Conservation (phyloP, 176 grass and related monocot genomes). For the Pontederia crassipes region DNA sequence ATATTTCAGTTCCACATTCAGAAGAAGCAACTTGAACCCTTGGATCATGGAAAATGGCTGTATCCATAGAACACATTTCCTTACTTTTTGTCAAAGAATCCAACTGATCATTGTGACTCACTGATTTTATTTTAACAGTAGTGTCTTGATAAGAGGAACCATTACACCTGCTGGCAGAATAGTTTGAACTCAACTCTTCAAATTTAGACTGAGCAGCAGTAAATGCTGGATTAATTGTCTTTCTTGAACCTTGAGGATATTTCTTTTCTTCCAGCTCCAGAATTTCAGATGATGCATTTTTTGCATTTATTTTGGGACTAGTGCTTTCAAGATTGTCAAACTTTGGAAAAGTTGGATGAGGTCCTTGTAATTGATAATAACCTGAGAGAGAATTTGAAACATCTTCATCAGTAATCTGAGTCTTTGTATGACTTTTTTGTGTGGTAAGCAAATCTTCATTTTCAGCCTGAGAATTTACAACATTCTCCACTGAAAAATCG, state of each 20-base stretch:
- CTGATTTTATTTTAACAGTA: constrained; percentile 30
- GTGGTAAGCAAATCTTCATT: constrained; percentile 16
- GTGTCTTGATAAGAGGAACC: constrained; percentile 38
- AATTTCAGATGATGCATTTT: constrained; percentile 28
- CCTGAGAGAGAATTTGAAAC: constrained; percentile 13
- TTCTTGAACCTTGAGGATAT: constrained; percentile 23
- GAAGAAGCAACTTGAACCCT: constrained; percentile 57
- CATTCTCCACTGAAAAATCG: constrained; percentile 18
- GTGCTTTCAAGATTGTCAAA: constrained; percentile 20
- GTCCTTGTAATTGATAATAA: constrained; percentile 23
- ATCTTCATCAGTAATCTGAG: constrained; percentile 23
- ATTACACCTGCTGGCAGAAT: constrained; percentile 30
- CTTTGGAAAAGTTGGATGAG: background rate
- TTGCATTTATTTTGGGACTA: constrained; percentile 11
- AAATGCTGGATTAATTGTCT: constrained; percentile 65
- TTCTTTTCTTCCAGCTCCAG: constrained; percentile 41
- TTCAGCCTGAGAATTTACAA: constrained; percentile 29
- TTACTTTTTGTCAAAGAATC: constrained; percentile 29
- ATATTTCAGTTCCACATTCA: constrained; percentile 97
- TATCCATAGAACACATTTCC: constrained; percentile 29
- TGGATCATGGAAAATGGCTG: constrained; percentile 22
- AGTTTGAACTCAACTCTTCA: constrained; percentile 60
- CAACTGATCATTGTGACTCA: constrained; percentile 19
- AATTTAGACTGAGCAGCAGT: constrained; percentile 87
- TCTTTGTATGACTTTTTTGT: constrained; percentile 13